A percentile compares a stretch with the other conserved stretches of the same genome.
Conservation (phyloP, 2,329 filamentous ascomycete species). For the Cladobotryum mycophilum region DNA sequence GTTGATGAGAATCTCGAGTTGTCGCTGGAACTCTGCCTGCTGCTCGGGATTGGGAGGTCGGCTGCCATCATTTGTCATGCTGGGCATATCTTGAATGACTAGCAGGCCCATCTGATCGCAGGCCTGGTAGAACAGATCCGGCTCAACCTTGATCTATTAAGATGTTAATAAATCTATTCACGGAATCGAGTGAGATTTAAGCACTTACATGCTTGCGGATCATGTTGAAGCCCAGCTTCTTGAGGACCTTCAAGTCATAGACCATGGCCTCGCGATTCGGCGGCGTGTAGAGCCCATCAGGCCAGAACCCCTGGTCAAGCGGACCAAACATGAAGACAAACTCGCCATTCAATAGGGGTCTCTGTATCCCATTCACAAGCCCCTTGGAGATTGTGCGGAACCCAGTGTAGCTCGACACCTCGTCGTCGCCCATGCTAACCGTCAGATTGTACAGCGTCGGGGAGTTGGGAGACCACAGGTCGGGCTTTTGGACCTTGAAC, state of each 20-base stretch:
- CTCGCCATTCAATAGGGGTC: constrained; percentile 61
- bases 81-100: constrained; percentile 68
- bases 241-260: constrained; percentile 58
- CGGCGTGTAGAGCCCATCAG: constrained; percentile 60
- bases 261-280: constrained; percentile 62
- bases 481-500: constrained; percentile 47
- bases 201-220: constrained; percentile 59
- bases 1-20: constrained; percentile 54
- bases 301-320: constrained; percentile 67
- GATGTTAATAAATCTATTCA: constrained; percentile 12
- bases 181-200: too few relatives aligned
- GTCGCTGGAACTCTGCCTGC: constrained; percentile 58
- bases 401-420: constrained; percentile 58
- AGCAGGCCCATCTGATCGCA: constrained; percentile 60
- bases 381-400: constrained; percentile 59
- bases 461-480: constrained; percentile 59
- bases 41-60: constrained; percentile 38
- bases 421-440: constrained; percentile 45
- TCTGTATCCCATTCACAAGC: constrained; percentile 49
- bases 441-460: constrained; percentile 60
- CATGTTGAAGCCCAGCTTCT: constrained; percentile 63
- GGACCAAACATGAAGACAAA: constrained; percentile 63
- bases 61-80: constrained; percentile 35
- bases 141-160: constrained; percentile 57
- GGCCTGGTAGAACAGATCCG: constrained; percentile 60